Conservation (phyloP, 1,284 basidiomycete species). For the Ganoderma lingzhi region DNA sequence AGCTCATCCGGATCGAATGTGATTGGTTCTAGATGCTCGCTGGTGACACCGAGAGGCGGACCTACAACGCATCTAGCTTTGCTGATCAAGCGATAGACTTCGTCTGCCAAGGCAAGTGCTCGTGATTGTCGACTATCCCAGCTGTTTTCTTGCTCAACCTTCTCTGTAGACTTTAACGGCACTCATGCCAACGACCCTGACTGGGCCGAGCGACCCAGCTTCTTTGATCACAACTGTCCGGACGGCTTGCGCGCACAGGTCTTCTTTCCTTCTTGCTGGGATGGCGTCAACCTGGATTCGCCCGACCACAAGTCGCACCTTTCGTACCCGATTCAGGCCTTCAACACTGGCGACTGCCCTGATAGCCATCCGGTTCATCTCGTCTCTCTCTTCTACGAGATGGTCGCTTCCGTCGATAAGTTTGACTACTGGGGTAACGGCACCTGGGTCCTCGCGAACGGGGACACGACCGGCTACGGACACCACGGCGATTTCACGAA, state of each 20-base stretch:
- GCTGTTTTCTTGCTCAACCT: neutral
- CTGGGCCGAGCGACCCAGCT: constrained; percentile 36
- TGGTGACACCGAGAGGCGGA: constrained; percentile 40
- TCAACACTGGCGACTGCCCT: constrained; percentile 42
- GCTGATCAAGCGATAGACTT: constrained; percentile 51
- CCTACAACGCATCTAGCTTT: constrained; percentile 44
- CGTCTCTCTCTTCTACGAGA: constrained; percentile 44
- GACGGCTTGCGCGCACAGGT: constrained; percentile 51
- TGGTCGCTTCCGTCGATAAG: constrained; percentile 31
- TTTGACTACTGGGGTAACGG: constrained; percentile 38
- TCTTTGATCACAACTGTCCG: constrained; percentile 43
- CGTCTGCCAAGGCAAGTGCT: constrained; percentile 47
- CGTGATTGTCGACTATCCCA: neutral
- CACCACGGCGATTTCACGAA: constrained; percentile 46
- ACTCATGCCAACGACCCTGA: constrained; percentile 33
- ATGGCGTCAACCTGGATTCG: constrained; percentile 53
- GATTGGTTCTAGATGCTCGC: constrained; percentile 15
- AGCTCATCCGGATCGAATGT: neutral
- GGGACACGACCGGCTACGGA: constrained; percentile 41
- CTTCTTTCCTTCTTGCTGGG: constrained; percentile 55
- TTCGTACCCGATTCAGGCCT: constrained; percentile 51
- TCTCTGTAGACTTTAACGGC: constrained; percentile 39
- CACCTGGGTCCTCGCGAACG: constrained; percentile 43
- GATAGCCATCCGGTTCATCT: constrained; percentile 40
- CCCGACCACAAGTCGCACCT: constrained; percentile 64